Evolutionary conservation across 2,329 filamentous ascomycete genomes (phyloP), one percentile per base, ranked within the genome.

Genomic region (Aspergillus clavatus): DNA sequence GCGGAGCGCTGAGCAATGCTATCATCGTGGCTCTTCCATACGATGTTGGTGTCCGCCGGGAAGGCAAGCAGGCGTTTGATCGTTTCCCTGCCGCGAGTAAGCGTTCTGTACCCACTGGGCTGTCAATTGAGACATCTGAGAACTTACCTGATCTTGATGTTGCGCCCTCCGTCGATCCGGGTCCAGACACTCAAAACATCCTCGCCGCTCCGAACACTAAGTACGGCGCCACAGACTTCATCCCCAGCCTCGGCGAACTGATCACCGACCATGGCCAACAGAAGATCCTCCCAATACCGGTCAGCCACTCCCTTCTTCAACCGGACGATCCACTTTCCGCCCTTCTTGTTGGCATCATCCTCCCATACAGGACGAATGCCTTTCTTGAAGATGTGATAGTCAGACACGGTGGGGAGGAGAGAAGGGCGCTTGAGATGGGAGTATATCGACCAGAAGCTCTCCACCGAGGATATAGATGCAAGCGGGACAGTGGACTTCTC

Each of bases 121-220:
- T 14, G 22, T 18, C 26, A 24, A 36, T 16, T 11, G 28, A 26
- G 14, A 36, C 8, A n/a, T 14, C 14, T 31, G 37, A 42, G 8
- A 31, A 70, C 82, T 58, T 80, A 95, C 86, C 91, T 84, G 62
- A 98, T 95, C 76, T 95, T 96, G 59, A 97, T 86, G 68, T 96
- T 94, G 60, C 89, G 84, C 52, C 89, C 89, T 36, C 89, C 91
- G 62, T 95, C 88, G 59, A 88, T 93, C 68, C 89, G 87, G 44
- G 90, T 95, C 93, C 93, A 98, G 64, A 98, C 89, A 72, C 89
- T 96, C 68, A 98, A 79, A 51, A 97, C 94, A 65, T 98, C 93
- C 72, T 98, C 93, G 35, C 90, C 91, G 61, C 90, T 95, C 51
- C 93, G 81, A 52, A 98, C 87, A 66, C 90, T 97, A 35, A 98